Evolutionary conservation across 805 yeast genomes (phyloP).

Genomic region (Ascoidea rubescens): DNA sequence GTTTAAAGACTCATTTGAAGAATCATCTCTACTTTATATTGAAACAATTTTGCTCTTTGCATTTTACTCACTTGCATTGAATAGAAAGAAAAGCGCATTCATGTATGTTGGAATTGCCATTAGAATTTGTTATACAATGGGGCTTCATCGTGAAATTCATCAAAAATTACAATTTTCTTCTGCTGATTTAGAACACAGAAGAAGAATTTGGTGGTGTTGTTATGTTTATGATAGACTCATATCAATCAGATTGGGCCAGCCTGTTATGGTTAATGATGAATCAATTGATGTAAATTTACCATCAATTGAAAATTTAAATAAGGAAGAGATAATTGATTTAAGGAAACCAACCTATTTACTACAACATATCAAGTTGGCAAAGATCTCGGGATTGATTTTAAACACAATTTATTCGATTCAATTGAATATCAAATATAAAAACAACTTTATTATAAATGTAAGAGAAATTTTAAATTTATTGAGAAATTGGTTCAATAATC

Average conservation of each 20-base stretch:
- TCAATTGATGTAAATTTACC: slow-evolving; percentile 5
- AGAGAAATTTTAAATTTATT: slow-evolving; percentile 4
- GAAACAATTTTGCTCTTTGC: slow-evolving; percentile 5
- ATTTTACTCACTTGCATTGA: slow-evolving; percentile 3
- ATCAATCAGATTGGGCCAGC: slow-evolving; percentile 6
- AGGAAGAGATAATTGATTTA: not conserved
- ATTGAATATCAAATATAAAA: not conserved
- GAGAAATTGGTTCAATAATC: slow-evolving; percentile 3
- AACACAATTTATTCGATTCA: slow-evolving; percentile 4
- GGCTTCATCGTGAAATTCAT: slow-evolving; percentile 4
- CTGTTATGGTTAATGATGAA: slow-evolving; percentile 8
- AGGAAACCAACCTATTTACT: slow-evolving; percentile 1
- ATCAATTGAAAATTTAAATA: not conserved
- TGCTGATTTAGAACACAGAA: slow-evolving; percentile 1
- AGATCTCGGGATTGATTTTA: slow-evolving; percentile 4
- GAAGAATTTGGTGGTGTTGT: slow-evolving; percentile 7
- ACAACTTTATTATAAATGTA: slow-evolving; percentile 6
- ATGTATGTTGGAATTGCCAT: slow-evolving; percentile 6
- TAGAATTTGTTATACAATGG: slow-evolving; percentile 6
- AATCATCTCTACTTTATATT: slow-evolving; percentile 1
- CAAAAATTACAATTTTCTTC: not conserved
- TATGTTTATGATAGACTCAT: slow-evolving; percentile 6
- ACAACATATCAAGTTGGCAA: slow-evolving; percentile 4
- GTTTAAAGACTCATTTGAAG: slow-evolving; percentile 6
- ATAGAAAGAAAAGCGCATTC: slow-evolving; percentile 6